A percentile compares a stretch with the other conserved stretches of the same genome.
phyloP scores from a whole-genome alignment of 768 basidiomycete species.

The Rhizopogon salebrosus region DNA sequence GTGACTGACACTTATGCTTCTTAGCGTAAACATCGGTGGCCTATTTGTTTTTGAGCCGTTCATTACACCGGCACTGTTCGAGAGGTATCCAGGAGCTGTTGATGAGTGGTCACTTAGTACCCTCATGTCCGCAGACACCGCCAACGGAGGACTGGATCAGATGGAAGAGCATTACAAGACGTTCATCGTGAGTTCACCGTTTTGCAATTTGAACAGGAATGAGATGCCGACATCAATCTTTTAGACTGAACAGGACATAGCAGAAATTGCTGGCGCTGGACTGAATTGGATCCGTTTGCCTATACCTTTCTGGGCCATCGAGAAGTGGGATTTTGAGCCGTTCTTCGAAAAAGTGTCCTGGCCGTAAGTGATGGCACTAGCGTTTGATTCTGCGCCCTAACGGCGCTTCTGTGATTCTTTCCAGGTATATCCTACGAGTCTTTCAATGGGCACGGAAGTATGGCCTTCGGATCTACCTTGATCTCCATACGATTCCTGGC shows the following conservation, averaged over 20 bases:
- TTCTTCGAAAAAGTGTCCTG: constrained; percentile 71
- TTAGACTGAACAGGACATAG: constrained; percentile 87
- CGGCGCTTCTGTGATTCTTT: neutral
- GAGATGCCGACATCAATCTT: neutral
- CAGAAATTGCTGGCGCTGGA: constrained; percentile 83
- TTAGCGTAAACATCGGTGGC: constrained; percentile 67
- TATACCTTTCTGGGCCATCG: constrained; percentile 83
- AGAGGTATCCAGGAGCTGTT: constrained; percentile 48
- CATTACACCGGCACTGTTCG: constrained; percentile 59
- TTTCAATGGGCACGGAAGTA: constrained; percentile 87
- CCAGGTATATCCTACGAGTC: constrained; percentile 67
- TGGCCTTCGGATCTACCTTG: constrained; percentile 77
- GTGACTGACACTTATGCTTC: constrained; percentile 5
- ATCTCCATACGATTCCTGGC: constrained; percentile 77
- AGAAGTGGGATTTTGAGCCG: constrained; percentile 69
- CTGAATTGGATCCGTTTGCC: constrained; percentile 82
- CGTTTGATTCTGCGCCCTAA: neutral
- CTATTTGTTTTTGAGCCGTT: constrained; percentile 78
- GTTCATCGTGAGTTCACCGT: constrained; percentile 58
- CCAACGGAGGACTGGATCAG: constrained; percentile 52
- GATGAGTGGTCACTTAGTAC: constrained; percentile 69
- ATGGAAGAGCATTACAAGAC: constrained; percentile 77
- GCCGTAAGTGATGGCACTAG: constrained; percentile 41
- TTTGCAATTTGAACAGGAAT: neutral
- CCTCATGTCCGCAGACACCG: constrained; percentile 62